A percentile compares a stretch with the other conserved stretches of the same genome.
Evolutionary conservation across 1,284 basidiomycete genomes (phyloP).

Genomic region (Apiotrichum veenhuisii): DNA sequence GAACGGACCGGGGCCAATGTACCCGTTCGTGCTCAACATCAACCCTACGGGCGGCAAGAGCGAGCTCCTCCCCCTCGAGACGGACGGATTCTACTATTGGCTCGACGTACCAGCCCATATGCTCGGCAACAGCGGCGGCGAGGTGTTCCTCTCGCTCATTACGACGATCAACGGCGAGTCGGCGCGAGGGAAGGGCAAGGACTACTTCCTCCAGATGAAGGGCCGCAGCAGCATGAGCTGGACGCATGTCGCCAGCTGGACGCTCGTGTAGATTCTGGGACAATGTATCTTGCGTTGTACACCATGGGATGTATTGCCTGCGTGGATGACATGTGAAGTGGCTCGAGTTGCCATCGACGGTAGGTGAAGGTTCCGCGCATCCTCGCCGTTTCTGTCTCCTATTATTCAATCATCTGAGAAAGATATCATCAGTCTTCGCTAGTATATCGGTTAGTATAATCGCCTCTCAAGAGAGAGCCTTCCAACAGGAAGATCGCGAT

Average conservation of each 20-base stretch:
- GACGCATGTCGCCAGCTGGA: not conserved
- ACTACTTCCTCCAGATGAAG: not conserved
- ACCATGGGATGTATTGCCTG: too few species aligned
- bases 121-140: not conserved
- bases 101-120: not conserved
- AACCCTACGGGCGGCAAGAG: not conserved
- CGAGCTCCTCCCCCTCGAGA: not conserved
- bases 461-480: too few species aligned
- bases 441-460: too few species aligned
- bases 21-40: not conserved
- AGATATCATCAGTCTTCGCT: too few species aligned
- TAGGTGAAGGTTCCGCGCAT: too few species aligned
- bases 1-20: not conserved
- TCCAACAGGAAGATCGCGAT: too few species aligned
- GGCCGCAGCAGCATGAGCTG: not conserved
- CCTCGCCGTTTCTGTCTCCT: too few species aligned
- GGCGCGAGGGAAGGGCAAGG: constrained; percentile 1
- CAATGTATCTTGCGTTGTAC: too few species aligned
- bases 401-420: too few species aligned
- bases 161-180: not conserved
- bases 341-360: too few species aligned
- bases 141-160: constrained; percentile 5
- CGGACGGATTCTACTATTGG: constrained; percentile 1
- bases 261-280: not conserved
- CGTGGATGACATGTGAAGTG: too few species aligned